Percentiles rank a stretch among this genome's conserved stretches.
Evolutionary conservation across 2,329 filamentous ascomycete genomes (phyloP).

Genomic region (Aspergillus terreus): DNA sequence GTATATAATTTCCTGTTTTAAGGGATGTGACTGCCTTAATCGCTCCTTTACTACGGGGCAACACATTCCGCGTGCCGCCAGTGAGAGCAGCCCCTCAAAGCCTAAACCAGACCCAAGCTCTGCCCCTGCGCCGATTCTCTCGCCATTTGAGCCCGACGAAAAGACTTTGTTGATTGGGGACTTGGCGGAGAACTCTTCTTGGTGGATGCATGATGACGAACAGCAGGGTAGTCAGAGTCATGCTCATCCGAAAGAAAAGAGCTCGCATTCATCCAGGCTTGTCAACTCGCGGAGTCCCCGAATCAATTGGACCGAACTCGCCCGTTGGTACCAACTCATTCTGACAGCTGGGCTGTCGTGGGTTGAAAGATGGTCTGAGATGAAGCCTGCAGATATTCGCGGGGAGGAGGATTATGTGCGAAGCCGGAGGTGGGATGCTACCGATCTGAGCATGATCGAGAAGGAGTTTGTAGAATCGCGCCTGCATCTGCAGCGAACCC

Average conservation of each 20-base stretch:
- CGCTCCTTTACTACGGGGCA: constrained; percentile 64
- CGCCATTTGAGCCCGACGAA: constrained; percentile 64
- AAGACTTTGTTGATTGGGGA: constrained; percentile 72
- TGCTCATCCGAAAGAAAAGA: constrained; percentile 31
- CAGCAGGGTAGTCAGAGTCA: constrained; percentile 29
- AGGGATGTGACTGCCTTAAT: constrained; percentile 69
- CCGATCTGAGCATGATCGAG: constrained; percentile 47
- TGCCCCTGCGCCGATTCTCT: constrained; percentile 29
- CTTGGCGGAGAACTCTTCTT: constrained; percentile 74
- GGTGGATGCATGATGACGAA: constrained; percentile 67
- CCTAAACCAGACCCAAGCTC: constrained; percentile 29
- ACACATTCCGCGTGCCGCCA: constrained; percentile 39
- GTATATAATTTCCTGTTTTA: constrained; percentile 67
- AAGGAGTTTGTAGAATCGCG: constrained; percentile 59
- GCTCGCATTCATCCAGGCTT: constrained; percentile 23
- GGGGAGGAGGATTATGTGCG: constrained; percentile 18
- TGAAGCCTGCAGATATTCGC: constrained; percentile 38
- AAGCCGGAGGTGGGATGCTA: constrained; percentile 38
- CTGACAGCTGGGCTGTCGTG: constrained; percentile 66
- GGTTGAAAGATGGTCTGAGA: constrained; percentile 56
- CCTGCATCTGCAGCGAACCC: constrained; percentile 62
- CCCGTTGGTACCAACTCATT: constrained; percentile 70
- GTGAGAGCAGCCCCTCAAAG: constrained; percentile 41
- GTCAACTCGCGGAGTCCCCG: constrained; percentile 62
- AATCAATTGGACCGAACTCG: constrained; percentile 70